Base-by-base conservation (phyloP, 805 yeast genomes). In the Sugiyamaella floridensis region DNA sequence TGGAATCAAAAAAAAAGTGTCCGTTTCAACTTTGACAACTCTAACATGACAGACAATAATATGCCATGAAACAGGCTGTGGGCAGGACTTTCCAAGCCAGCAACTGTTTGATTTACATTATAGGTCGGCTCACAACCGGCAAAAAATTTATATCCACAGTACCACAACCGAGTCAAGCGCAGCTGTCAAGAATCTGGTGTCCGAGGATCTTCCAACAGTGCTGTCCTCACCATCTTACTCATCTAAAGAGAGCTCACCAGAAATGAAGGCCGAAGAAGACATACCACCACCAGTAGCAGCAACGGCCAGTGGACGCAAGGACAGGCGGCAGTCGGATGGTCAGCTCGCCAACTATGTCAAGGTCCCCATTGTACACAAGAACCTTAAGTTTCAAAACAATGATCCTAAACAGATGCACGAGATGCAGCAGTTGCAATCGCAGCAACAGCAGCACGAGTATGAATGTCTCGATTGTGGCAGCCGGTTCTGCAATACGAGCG, bases 401-500 rank as follows among this genome's bases (percentile, higher is more conserved):
- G 22, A 47, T 6, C 37, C 47, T 8, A 4, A 32, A 8, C 37
- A 32, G 37, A 32, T 32, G 37, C 37, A 32, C n/a, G 37, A 32
- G 9, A 10, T 32, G n/a, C 37, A 32, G n/a, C 37, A 32, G n/a
- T 14, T 32, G 37, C 37, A 32, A 11, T 32, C 37, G n/a, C 37
- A 32, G n/a, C 37, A 32, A 14, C 37, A 11, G 46, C 29, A 19
- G 16, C 28, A 43, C 34, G 19, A 47, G 19, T 44, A 40, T 29
- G 52, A 59, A 28, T 60, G 63, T 50, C 48, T 40, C 12, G 60
- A 59, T n/a, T 60, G 63, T 43, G 51, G 51, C 12, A 51, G 52
- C n/a, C 41, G 47, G 32, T 58, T 60, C 45, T 12, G 45, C 22
- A 53, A 45, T 44, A 54, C 61, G 15, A 43, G 55, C 1, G 60